Evolutionary conservation across 2,329 filamentous ascomycete species (phyloP), one percentile per base, ranked within the genome.

Genomic region (Cucurbitaria berberidis): DNA sequence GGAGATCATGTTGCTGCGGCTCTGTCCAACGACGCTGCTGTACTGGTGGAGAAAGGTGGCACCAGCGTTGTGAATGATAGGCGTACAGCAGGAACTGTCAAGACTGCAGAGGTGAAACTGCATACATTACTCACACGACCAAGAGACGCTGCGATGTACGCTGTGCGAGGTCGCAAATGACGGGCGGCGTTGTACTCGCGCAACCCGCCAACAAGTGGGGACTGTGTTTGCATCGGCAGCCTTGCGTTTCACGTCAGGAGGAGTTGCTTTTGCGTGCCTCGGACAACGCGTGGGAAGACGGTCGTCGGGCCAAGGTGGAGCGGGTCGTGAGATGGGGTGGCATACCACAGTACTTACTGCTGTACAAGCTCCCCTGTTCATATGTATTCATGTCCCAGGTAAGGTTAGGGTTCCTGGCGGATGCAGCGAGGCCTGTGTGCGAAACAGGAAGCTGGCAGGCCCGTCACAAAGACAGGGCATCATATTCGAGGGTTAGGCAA

Each of bases 171-270:
- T 53, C 50, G 45, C 51, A 45, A 54, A 43, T 19, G 38, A 18
- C 22, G 16, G 45, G 45, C 27, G 45, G 45, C 27, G 24, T 27
- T n/a, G 26, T 40, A 36, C 39, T 44, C 26, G 15, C 44, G 57
- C 48, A 54, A 58, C 54, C 53, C 56, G 63, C 53, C 62, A 56
- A 60, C 52, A 32, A 49, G 59, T 60, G 62, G 62, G 60, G 53
- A 45, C 22, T n/a, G 36, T 41, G 21, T 42, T 39, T 34, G 19
- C 32, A 15, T 43, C 35, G 51, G 45, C 35, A 51, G 51, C 34
- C 35, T 41, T 53, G 52, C 41, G 59, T 63, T 63, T 63, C 61
- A 61, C 43, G 42, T 55, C 45, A 51, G 50, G 51, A 50, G 53
- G 48, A 36, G 52, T 48, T 57, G 53, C 49, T 42, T 55, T 58